Base-by-base conservation (phyloP, 202 grass and related monocot species). In the Saccharum hybrid region DNA sequence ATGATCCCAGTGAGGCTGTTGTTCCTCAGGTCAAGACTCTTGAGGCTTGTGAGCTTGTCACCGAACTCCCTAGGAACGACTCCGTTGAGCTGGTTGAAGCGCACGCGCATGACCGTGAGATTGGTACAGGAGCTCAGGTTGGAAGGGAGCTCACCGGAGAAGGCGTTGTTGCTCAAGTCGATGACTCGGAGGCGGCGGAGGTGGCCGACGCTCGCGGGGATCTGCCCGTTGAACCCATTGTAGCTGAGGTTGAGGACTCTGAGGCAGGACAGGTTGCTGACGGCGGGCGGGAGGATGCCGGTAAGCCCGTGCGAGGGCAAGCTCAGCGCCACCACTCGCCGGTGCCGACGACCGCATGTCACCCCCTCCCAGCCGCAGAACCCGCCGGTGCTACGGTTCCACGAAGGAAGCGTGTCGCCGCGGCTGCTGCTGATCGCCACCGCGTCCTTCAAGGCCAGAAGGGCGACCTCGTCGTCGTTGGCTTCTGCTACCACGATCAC, bases 201-300 rank as follows among this genome's bases (percentile, higher is more conserved):
- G 0, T 48, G 36, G 21, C 87, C 49, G 7, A 89, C 10, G 21
- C 71, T 42, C 1, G 52, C 33, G 2, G 87, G 87, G 7, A 89
- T n/a, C n/a, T 85, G 8, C 8, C n/a, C 76, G 15, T 11, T 0
- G 8, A 91, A 13, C 28, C 43, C 3, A 43, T 92, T 88, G 26
- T 21, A 18, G 43, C 62, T 56, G 19, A 87, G 75, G 76, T 92
- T 46, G 22, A 85, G 81, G 2, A 14, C 1, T 16, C 28, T 5
- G 10, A 92, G 80, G 9, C 13, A 83, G 8, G 86, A 63, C 7
- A 92, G 75, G 71, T 66, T 86, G 5, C 83, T 75, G 4, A 92
- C 2, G 6, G 30, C 66, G 1, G 23, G 76, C 15, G 88, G 87
- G 37, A 90, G 71, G 4, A n/a, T 1, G 6, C 80, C 88, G 0